A percentile compares a stretch with the other conserved stretches of the same genome.
These are phyloP conservation scores for Penicillium frequentans DNA, from an alignment of 2,329 filamentous ascomycete genomes.

Conservation along the genomic window DNA sequence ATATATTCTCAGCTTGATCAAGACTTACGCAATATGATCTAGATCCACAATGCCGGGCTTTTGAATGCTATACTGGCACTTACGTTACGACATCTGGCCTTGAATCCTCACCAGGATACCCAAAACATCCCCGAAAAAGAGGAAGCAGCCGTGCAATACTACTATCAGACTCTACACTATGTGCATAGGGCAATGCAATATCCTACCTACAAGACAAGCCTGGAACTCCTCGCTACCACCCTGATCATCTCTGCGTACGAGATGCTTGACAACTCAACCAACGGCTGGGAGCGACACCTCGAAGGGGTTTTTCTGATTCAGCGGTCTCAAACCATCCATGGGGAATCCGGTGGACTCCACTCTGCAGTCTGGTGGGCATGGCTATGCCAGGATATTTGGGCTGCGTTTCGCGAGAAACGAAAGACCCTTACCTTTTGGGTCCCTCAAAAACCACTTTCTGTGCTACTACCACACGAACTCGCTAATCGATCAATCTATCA, in stretches of 20 bases:
- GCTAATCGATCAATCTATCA: conserved; percentile 21
- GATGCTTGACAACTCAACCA: conserved; percentile 31
- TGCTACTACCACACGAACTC: conserved; percentile 17
- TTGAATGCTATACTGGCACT: conserved; percentile 31
- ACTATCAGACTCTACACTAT: conserved; percentile 29
- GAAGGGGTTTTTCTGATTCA: conserved; percentile 31
- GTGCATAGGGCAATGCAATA: conserved; percentile 30
- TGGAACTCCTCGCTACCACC: conserved; percentile 30
- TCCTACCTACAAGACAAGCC: conserved; percentile 22
- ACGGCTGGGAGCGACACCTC: conserved; percentile 30
- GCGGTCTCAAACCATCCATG: conserved; percentile 29
- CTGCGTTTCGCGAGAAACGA: conserved; percentile 30
- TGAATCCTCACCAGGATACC: conserved; percentile 14
- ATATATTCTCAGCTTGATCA: not conserved
- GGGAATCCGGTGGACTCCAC: conserved; percentile 26
- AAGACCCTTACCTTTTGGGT: conserved; percentile 26
- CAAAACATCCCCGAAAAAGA: not conserved
- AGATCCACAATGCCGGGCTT: conserved; percentile 25
- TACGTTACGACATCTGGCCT: conserved; percentile 22
- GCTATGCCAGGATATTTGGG: conserved; percentile 33
- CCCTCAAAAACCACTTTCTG: conserved; percentile 16
- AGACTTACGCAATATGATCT: not conserved
- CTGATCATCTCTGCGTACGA: conserved; percentile 28
- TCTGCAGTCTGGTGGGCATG: conserved; percentile 33
- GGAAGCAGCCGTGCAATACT: conserved; percentile 27